Evolutionary conservation across 352 stramenopile genomes (phyloP), one percentile per base, ranked within the genome.

Genomic region (Pythium folliculosum): DNA sequence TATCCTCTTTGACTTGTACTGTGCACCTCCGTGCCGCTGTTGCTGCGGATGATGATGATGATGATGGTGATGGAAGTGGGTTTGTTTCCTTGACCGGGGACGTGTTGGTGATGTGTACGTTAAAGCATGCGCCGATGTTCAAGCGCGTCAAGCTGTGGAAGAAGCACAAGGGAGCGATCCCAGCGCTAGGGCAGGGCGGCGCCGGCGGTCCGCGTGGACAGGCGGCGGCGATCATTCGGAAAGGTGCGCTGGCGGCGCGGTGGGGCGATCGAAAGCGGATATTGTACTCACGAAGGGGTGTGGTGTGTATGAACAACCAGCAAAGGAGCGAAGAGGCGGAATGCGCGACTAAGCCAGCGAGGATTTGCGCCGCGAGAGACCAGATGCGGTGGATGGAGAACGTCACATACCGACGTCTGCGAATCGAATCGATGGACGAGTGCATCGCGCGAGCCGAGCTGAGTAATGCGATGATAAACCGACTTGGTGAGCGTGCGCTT

Each of bases 121-220:
- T 95, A 67, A 93, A 92, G 75, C 84, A 95, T 69, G 86, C 86
- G 57, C 86, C 86, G 51, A 93, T 95, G 84, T 95, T 95, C 69
- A 93, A 93, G 72, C 73, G 86, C 63, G 82, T 95, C 66, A 93
- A 93, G 71, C 70, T 95, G 63, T 95, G 86, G 86, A 95, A 95
- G 76, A 95, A 93, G 69, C 84, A 93, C 75, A 90, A 90, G 67
- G 86, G 86, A 25, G 65, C 82, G 27, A 89, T 92, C 62, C 86
- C 84, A 23, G 82, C 82, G 35, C 64, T 95, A 27, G 85, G 84
- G 22, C 81, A 93, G 58, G 84, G 86, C 44, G 84, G 79, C 30
- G 73, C 71, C 37, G 73, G 72, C 9, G 82, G 75, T 1, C 84
- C 83, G 30, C 81, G 86, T 69, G 86, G 86, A 32, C 86, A 93